These are phyloP conservation scores for Striga asiatica DNA, from an alignment of 257 asterid genomes.

Conservation along the genomic window DNA sequence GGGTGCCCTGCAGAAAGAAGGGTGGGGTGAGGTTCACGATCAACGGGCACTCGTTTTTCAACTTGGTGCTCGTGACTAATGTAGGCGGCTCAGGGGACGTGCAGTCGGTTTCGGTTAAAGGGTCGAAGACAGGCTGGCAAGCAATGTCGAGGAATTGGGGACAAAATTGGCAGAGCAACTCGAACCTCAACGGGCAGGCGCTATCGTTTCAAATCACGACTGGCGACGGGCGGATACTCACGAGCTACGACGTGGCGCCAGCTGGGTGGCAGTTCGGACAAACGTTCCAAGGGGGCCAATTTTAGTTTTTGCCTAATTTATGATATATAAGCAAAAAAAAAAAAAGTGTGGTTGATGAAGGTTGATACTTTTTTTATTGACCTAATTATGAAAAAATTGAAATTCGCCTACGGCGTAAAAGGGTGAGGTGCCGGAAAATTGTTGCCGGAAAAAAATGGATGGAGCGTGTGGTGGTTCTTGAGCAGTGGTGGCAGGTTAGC, in stretches of 20 bases:
- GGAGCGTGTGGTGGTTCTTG: neutral
- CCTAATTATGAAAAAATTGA: neutral
- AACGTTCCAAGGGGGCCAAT: slow-evolving; percentile 65
- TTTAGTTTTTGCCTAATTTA: slow-evolving; percentile 14
- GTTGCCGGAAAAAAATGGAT: neutral
- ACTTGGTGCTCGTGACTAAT: slow-evolving; percentile 67
- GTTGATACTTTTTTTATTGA: neutral
- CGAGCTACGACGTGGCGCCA: slow-evolving; percentile 49
- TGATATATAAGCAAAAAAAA: neutral
- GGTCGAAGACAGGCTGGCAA: slow-evolving; percentile 81
- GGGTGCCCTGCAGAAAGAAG: slow-evolving; percentile 69
- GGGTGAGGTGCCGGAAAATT: neutral
- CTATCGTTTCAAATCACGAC: slow-evolving; percentile 78
- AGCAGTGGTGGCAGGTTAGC: neutral
- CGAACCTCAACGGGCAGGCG: slow-evolving; percentile 54
- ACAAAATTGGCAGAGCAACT: slow-evolving; percentile 91
- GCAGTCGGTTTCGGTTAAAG: slow-evolving; percentile 63
- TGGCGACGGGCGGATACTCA: slow-evolving; percentile 64
- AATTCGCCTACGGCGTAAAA: neutral
- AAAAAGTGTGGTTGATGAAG: neutral
- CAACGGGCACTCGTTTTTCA: slow-evolving; percentile 87
- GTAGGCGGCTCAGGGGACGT: slow-evolving; percentile 93
- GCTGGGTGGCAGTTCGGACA: slow-evolving; percentile 74
- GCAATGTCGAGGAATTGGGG: slow-evolving; percentile 91
- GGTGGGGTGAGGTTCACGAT: slow-evolving; percentile 82